Conservation (phyloP, 1,284 basidiomycete genomes). For the Cystobasidium slooffiae region DNA sequence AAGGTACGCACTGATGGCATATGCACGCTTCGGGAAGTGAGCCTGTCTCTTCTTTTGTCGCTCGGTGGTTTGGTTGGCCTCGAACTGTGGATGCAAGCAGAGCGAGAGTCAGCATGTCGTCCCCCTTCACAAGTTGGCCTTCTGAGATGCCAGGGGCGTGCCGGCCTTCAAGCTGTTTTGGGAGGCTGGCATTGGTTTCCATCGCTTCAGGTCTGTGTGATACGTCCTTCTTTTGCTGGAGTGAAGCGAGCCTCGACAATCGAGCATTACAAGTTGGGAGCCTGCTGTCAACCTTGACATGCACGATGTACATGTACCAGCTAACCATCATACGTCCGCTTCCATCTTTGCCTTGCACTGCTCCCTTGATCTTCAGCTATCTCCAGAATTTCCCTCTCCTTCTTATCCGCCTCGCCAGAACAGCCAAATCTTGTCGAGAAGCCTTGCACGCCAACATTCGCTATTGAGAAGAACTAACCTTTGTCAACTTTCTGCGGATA, state of each 20-base stretch:
- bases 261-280: no score
- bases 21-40: conserved; percentile 76
- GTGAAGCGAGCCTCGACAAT: no score
- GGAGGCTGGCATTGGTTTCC: not conserved
- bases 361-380: no score
- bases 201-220: no score
- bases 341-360: not conserved
- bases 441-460: not conserved
- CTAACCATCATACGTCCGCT: not conserved
- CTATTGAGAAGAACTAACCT: conserved; percentile 69
- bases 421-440: not conserved
- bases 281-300: no score
- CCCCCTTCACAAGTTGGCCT: not conserved
- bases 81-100: conserved; percentile 64
- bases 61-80: conserved; percentile 78
- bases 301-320: no score
- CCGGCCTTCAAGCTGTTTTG: not conserved
- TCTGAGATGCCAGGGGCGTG: not conserved
- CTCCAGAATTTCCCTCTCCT: not conserved
- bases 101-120: not conserved
- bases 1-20: conserved; percentile 58
- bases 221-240: no score
- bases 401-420: not conserved
- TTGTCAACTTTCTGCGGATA: conserved; percentile 91
- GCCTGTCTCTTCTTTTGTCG: conserved; percentile 90